Conservation (phyloP, 1,284 basidiomycete species). For the Sporisorium exsertum region DNA sequence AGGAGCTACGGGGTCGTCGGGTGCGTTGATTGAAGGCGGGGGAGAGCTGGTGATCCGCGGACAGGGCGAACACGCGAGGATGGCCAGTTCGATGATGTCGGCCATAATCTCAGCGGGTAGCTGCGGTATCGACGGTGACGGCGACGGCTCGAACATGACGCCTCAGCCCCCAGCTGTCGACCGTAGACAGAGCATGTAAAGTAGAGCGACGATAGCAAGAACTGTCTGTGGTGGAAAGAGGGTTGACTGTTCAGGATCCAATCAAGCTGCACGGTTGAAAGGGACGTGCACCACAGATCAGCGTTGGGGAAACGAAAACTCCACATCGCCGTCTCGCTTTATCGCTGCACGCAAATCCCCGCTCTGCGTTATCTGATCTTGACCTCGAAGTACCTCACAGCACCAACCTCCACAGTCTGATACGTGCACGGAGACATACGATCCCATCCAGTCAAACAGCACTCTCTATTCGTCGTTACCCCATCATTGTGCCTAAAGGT, state of each 20-base stretch:
- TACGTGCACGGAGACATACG: not conserved
- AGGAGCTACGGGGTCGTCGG: not conserved
- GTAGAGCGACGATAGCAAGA: not conserved
- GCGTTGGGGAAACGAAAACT: constrained; percentile 4
- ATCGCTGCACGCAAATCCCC: not conserved
- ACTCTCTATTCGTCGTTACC: not conserved
- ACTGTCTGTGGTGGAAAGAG: not conserved
- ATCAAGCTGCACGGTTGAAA: not conserved
- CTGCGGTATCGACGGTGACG: not conserved
- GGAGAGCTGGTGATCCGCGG: constrained; percentile 1
- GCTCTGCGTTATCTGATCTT: constrained; percentile 5
- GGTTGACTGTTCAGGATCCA: too few species aligned
- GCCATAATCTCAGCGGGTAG: constrained; percentile 41
- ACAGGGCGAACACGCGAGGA: constrained; percentile 31
- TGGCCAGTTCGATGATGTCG: constrained; percentile 34
- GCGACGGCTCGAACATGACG: constrained; percentile 5
- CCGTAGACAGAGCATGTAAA: not conserved
- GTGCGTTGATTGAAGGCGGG: not conserved
- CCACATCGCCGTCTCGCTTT: not conserved
- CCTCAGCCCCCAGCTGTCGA: not conserved
- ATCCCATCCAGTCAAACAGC: not conserved
- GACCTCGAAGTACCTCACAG: not conserved
- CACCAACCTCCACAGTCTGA: not conserved
- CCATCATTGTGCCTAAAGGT: constrained; percentile 28
- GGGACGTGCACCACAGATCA: constrained; percentile 19